Base-by-base conservation (phyloP, 768 basidiomycete species). In the Hypholoma sublateritium region DNA sequence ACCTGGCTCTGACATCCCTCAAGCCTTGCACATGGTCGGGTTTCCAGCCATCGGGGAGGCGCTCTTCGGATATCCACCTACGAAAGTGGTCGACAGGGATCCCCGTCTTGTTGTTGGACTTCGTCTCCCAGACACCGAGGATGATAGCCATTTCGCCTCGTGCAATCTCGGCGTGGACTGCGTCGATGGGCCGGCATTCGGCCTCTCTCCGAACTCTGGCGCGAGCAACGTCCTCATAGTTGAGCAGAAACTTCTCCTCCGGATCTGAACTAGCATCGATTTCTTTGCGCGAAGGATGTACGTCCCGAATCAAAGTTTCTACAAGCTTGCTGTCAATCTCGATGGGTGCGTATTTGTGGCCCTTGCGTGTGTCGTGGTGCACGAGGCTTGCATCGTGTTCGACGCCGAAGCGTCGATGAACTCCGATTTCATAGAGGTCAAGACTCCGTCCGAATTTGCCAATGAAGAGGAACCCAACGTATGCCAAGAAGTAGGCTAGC, bases 71-170 rank as follows among this genome's bases (percentile, higher is more conserved):
- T 24, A 85, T 72, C 85, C 85, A 88, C 4, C 67, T 64, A 16
- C 73, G 67, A 22, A 86, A 63, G 68, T 78, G 76, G 34, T 80
- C 74, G 35, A 78, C 64, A 0, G 79, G 77, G 5, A 81, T 64
- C 0, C 83, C 83, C 0, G 72, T 65, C 34, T 73, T 75, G 2
- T 53, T 64, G 4, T 70, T 71, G 8, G 70, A 70, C n/a, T 66
- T 70, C 37, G 62, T 66, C 59, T 77, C 77, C 75, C 81, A 83
- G 5, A 88, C 74, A 0, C 83, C 84, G 13, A 87, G 71, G 7
- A 86, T 80, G 50, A 88, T 80, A 0, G 80, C 83, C 76, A 88
- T 84, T 69, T 89, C 87, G 16, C 85, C 87, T 3, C 85, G 77
- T 2, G 86, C 87, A 53, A 88, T 79, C 69, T 86, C 84, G 1